phyloP scores from a whole-genome alignment of 1,139 yeast genomes.

The Nematodospora anomalae region DNA sequence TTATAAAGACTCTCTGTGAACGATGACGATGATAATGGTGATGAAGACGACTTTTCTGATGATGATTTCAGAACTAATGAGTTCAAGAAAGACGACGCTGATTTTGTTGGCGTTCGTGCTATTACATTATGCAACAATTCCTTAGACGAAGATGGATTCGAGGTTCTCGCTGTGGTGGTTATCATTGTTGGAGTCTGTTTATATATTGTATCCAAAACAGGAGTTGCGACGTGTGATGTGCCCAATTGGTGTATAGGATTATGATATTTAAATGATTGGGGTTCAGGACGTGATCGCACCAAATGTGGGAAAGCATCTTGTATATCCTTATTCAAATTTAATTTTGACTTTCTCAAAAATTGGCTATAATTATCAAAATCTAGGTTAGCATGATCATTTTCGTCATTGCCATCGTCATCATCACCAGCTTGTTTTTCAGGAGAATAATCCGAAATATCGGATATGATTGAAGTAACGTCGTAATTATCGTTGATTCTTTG shows the following conservation, averaged over 20 bases:
- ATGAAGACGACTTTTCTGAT: constrained; percentile 2
- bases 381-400: constrained; percentile 14
- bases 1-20: constrained; percentile 3
- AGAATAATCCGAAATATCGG: constrained; percentile 29
- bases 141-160: constrained; percentile 5
- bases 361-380: constrained; percentile 31
- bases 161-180: constrained; percentile 1
- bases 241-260: constrained; percentile 35
- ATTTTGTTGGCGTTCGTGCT: constrained; percentile 6
- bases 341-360: constrained; percentile 36
- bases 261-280: constrained; percentile 27
- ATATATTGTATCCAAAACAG: constrained; percentile 32
- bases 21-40: background rate
- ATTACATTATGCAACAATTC: constrained; percentile 9
- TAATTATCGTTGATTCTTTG: constrained; percentile 12
- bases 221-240: constrained; percentile 21
- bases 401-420: constrained; percentile 5
- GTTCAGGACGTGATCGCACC: constrained; percentile 14
- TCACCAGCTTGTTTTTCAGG: constrained; percentile 15
- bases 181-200: constrained; percentile 1
- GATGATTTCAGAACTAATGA: constrained; percentile 3
- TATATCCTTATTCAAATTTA: constrained; percentile 23
- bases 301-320: constrained; percentile 34
- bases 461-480: constrained; percentile 26
- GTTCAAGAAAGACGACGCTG: background rate